Percentiles rank a stretch among this genome's conserved stretches.
phyloP scores from a whole-genome alignment of 2,329 filamentous ascomycete genomes.

The Thelonectria olida region DNA sequence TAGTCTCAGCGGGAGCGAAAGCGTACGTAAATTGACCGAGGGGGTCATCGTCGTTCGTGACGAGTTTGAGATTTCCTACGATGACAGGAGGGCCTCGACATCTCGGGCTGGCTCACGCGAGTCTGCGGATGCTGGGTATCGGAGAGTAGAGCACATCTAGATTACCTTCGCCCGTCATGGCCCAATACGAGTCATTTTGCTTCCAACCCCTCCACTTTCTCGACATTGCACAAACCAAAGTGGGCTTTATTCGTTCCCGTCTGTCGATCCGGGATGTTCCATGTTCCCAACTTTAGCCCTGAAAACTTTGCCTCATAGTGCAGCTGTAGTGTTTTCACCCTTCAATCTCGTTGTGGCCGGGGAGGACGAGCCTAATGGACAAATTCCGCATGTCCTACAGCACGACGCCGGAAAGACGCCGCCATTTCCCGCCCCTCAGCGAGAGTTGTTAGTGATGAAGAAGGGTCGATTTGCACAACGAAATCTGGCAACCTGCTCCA shows the following conservation, averaged over 20 bases:
- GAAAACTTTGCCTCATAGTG: neutral
- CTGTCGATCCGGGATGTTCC: neutral
- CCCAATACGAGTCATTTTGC: neutral
- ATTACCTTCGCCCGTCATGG: neutral
- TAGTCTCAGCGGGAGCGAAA: constrained; percentile 31
- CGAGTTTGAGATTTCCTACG: constrained; percentile 37
- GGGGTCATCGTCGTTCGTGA: constrained; percentile 32
- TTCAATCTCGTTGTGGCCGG: neutral
- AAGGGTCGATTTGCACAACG: neutral
- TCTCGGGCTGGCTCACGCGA: constrained; percentile 29
- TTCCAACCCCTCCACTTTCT: neutral
- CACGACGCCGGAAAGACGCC: neutral
- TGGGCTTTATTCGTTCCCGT: neutral
- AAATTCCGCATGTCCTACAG: neutral
- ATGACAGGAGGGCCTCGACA: constrained; percentile 23
- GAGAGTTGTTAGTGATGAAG: neutral
- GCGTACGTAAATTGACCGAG: constrained; percentile 35
- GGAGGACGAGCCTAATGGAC: neutral
- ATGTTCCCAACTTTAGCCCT: neutral
- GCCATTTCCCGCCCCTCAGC: neutral
- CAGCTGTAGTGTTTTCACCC: neutral
- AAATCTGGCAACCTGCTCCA: neutral
- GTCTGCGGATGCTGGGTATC: constrained; percentile 29
- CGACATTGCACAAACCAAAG: neutral
- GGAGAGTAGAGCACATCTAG: constrained; percentile 10